Base-by-base conservation (phyloP, 768 basidiomycete species). In the Naematelia aurantialba region DNA sequence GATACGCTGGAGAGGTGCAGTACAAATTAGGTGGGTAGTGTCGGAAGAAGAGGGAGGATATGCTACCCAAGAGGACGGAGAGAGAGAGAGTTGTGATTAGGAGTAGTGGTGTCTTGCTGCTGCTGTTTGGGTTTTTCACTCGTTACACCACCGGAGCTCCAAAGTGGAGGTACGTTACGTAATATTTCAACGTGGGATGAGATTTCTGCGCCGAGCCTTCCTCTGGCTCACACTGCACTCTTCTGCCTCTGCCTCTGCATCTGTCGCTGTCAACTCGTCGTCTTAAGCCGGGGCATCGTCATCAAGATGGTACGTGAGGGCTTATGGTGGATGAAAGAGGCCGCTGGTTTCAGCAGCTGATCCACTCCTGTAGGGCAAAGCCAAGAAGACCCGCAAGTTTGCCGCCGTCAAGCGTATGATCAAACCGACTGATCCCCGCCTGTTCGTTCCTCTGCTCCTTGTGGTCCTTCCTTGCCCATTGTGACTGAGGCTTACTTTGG, bases 321-420 rank as follows among this genome's bases (percentile, higher is more conserved):
- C 17, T 39, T 39, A 39, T 39, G 8, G 17, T 39, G 8, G 17
- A 8, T 17, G 34, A 8, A n/a, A n/a, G n/a, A n/a, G n/a, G n/a
- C n/a, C n/a, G n/a, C n/a, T n/a, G n/a, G n/a, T n/a, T n/a, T n/a
- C n/a, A n/a, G n/a, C 34, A 39, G 17, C 34, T 39, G 34, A 39
- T 8, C 34, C 30, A 42, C 30, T 26, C 24, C 42, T 44, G 4
- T 52, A 96, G 92, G 89, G 85, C 12, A 91, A 85, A 78, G 89
- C 89, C 26, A 91, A 90, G 78, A 94, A 91, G 77, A 93, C 91
- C 0, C 83, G 92, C 78, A 94, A 94, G 76, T 97, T 98, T 75
- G 94, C 92, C 1, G 80, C 85, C 10, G 91, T 94, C 47, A 98
- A 98, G 78, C 88, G 93, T 17, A 82, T 98, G 81, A 79, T 97